phyloP scores from a whole-genome alignment of 345 rosid genomes.

The Eucalyptus erythrocorys region DNA sequence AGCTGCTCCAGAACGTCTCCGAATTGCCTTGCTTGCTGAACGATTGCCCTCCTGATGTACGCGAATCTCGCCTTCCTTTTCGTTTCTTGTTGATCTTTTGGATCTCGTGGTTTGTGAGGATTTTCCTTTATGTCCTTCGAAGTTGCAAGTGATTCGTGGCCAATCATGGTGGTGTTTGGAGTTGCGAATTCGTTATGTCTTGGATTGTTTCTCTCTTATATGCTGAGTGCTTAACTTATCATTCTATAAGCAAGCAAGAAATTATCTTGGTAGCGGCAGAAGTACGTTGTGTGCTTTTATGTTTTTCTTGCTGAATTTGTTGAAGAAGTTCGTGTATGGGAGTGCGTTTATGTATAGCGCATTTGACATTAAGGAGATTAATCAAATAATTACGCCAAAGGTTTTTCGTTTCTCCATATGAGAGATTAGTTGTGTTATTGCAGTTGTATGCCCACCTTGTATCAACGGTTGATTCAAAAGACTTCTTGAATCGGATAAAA shows the following conservation, averaged over 20 bases:
- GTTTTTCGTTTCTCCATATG: not conserved
- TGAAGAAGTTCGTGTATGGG: not conserved
- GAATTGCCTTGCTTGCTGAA: conserved; percentile 45
- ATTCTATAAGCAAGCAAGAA: not conserved
- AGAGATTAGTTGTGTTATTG: not conserved
- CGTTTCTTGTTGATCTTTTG: not conserved
- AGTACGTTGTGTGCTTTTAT: not conserved
- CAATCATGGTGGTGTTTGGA: not conserved
- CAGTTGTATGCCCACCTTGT: conserved; percentile 57
- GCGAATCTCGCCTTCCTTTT: not conserved
- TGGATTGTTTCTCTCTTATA: not conserved
- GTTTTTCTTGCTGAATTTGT: not conserved
- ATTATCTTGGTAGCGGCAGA: not conserved
- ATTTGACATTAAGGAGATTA: not conserved
- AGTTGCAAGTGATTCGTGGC: not conserved
- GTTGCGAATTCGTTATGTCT: not conserved
- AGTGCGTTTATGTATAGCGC: not conserved
- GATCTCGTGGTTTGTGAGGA: not conserved
- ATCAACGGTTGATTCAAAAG: conserved; percentile 56
- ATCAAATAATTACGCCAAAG: not conserved
- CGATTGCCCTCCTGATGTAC: conserved; percentile 79
- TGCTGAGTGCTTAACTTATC: not conserved
- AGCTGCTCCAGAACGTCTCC: conserved; percentile 54
- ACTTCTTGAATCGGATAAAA: conserved; percentile 53
- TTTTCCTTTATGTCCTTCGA: not conserved